Base-by-base conservation (phyloP, 768 basidiomycete species). In the Amanita subjunquillea region DNA sequence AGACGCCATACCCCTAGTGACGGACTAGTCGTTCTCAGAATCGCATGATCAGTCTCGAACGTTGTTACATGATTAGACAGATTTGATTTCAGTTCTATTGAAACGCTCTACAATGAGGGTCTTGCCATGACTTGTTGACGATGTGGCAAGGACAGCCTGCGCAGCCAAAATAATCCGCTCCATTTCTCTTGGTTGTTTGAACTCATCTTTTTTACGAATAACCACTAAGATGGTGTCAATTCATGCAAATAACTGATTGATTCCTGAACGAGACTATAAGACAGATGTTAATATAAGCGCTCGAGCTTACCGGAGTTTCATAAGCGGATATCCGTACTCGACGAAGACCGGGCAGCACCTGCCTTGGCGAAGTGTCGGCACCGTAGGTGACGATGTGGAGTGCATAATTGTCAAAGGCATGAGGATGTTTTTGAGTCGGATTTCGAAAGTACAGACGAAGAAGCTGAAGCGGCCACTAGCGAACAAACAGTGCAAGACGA, bases 401-500 rank as follows among this genome's bases (percentile, higher is more conserved):
- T 93, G 89, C 48, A 60, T 78, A 3, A 66, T 80, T 34, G 77
- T 76, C 20, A 84, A 80, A 62, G 86, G 88, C 83, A 54, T 34
- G 57, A 87, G 57, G 89, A 91, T 60, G 63, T 84, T 6, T 88
- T 90, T 54, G 87, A 77, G 57, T 87, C 85, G 8, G 90, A 92
- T 63, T 92, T 93, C 60, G 86, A 82, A 56, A 87, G 85, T 57
- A 91, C 90, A 0, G 90, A 91, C 53, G 88, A 88, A 39, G 83
- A 83, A 54, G 73, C 76, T 23, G 77, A 75, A 9, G 68, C 71
- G 15, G 78, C 78, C 4, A 72, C 68, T 4, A 83, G 71, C 0
- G 88, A 91, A 59, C 73, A 67, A 39, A 69, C 67, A n/a, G 69
- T 76, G 3, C 65, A 69, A 32, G 81, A 83, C 8, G 86, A 87